Conservation (phyloP, 106 monocot genomes). For the Dendrobium catenatum region DNA sequence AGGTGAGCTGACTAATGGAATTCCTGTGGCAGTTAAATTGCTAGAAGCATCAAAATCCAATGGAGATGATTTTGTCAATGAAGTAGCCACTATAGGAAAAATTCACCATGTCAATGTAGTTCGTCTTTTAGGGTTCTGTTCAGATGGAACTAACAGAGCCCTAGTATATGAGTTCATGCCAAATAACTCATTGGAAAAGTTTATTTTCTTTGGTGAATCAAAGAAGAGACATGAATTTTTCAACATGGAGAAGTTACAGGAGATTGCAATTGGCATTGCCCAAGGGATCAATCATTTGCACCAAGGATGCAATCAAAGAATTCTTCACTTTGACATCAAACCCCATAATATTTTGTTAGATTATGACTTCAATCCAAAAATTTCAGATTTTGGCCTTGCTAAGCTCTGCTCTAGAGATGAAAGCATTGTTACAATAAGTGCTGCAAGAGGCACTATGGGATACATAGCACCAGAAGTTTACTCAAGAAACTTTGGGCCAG, state of each 20-base stretch:
- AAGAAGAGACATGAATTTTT: neutral
- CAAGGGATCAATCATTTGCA: slow-evolving; percentile 6
- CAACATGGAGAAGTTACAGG: slow-evolving; percentile 4
- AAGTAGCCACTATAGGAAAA: slow-evolving; percentile 38
- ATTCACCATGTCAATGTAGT: slow-evolving; percentile 49
- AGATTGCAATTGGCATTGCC: slow-evolving; percentile 9
- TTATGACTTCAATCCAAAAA: too few relatives aligned
- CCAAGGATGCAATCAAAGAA: too few relatives aligned
- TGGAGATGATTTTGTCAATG: slow-evolving; percentile 47
- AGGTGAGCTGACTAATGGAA: too few relatives aligned
- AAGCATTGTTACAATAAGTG: too few relatives aligned
- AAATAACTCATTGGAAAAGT: slow-evolving; percentile 6
- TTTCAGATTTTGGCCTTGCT: too few relatives aligned
- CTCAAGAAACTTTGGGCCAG: too few relatives aligned
- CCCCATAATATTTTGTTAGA: too few relatives aligned
- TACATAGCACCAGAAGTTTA: too few relatives aligned
- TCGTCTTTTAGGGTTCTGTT: slow-evolving; percentile 41
- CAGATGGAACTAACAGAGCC: slow-evolving; percentile 17
- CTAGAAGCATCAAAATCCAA: neutral
- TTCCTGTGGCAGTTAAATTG: too few relatives aligned
- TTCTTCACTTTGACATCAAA: too few relatives aligned
- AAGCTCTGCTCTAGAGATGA: too few relatives aligned
- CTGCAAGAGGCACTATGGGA: too few relatives aligned
- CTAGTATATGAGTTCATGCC: slow-evolving; percentile 3
- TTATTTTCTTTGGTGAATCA: neutral